Evolutionary conservation across 352 stramenopile species (phyloP).

Genomic region (Blastocystis hominis): DNA sequence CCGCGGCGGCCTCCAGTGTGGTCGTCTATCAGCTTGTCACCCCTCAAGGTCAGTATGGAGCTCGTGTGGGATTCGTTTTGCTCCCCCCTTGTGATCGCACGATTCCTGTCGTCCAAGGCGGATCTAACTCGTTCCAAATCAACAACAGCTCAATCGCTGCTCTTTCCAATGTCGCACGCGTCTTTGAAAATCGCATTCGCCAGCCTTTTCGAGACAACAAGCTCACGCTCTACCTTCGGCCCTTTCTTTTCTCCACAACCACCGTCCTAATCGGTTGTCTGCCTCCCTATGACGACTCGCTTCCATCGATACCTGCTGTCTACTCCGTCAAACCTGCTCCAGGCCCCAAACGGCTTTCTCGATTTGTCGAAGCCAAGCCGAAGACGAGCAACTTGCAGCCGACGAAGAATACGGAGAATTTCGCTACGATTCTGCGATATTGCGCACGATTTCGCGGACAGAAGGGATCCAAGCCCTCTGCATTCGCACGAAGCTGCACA

Average conservation of each 20-base stretch:
- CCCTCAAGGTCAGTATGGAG: not conserved
- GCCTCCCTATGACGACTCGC: not conserved
- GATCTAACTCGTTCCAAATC: not conserved
- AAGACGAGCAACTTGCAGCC: not conserved
- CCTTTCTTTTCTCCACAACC: not conserved
- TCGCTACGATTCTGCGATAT: not conserved
- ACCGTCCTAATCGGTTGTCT: not conserved
- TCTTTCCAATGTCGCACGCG: not conserved
- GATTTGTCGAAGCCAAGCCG: not conserved
- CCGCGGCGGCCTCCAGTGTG: not conserved
- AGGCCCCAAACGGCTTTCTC: not conserved
- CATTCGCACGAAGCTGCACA: too few relatives aligned
- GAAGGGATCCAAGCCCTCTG: not conserved
- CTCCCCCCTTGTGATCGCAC: constrained; percentile 7
- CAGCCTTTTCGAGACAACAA: constrained; percentile 31
- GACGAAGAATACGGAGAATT: not conserved
- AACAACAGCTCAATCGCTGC: not conserved
- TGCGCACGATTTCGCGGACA: not conserved
- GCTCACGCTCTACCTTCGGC: constrained; percentile 27
- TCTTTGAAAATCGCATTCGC: not conserved
- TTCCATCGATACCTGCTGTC: not conserved
- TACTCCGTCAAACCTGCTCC: not conserved
- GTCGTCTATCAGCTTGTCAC: not conserved
- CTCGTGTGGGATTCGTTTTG: not conserved
- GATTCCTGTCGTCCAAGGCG: not conserved